These are phyloP conservation scores for Cyclocybe cylindracea DNA, from an alignment of 768 basidiomycete species.

Conservation along the genomic window DNA sequence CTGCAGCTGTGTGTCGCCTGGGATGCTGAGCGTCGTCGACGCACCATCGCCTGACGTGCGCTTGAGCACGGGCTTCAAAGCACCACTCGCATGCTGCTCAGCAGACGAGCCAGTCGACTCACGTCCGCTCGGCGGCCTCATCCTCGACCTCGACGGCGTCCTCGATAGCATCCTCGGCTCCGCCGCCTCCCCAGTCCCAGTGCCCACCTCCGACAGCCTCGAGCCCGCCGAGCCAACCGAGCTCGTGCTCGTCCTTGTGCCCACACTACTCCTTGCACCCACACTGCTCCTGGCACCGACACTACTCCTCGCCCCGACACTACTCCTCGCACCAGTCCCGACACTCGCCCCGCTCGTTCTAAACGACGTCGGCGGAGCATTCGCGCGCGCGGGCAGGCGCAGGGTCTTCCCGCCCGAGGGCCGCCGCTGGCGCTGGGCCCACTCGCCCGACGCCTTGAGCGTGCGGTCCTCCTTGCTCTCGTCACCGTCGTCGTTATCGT, in stretches of 20 bases:
- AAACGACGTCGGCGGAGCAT: not conserved
- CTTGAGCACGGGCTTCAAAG: no score
- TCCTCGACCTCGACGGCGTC: no score
- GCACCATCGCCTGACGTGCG: slow-evolving; percentile 14
- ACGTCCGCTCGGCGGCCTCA: slow-evolving; percentile 13
- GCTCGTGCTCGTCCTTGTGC: slow-evolving; percentile 28
- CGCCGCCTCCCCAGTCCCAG: slow-evolving; percentile 15
- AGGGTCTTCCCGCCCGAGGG: not conserved
- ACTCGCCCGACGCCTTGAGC: slow-evolving; percentile 18
- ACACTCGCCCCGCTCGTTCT: not conserved
- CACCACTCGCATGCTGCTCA: no score
- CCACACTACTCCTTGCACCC: not conserved
- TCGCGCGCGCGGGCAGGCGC: not conserved
- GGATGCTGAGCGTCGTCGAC: slow-evolving; percentile 35
- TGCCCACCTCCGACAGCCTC: slow-evolving; percentile 16
- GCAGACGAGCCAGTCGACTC: not conserved
- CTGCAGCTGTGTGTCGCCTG: no score
- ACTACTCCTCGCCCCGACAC: not conserved
- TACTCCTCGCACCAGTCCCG: slow-evolving; percentile 1
- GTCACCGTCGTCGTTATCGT: slow-evolving; percentile 11
- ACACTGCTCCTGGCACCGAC: not conserved
- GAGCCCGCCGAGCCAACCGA: slow-evolving; percentile 29
- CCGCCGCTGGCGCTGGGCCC: slow-evolving; percentile 18
- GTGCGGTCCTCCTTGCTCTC: slow-evolving; percentile 11
- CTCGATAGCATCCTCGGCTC: slow-evolving; percentile 4